Evolutionary conservation across 345 rosid genomes (phyloP), one percentile per base, ranked within the genome.

Genomic region (Firmiana major): DNA sequence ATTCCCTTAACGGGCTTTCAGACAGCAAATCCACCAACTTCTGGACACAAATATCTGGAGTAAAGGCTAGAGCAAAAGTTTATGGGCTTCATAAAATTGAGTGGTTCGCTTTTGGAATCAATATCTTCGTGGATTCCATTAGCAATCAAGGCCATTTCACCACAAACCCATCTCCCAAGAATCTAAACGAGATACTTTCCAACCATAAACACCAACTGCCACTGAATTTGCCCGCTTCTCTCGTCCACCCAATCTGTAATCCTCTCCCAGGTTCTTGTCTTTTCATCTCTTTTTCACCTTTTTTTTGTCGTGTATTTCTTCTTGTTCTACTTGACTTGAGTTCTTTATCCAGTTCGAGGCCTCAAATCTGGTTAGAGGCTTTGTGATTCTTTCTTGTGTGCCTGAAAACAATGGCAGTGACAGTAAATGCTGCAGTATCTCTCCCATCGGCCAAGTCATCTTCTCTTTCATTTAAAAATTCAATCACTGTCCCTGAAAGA

Each of bases 361-460:
- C 74, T 28, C 42, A 45, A 15, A 49, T 49, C 43, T 73, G 42
- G 21, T 38, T 7, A 7, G 46, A 64, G 24, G 45, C 68, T 63
- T 10, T 63, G 1, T 31, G 68, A 34, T 36, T 34, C n/a, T 7
- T 36, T 6, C 3, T 7, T 64, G 1, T 17, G 24, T 24, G 45
- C 40, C n/a, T 10, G 45, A 36, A 55, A 57, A 16, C 86, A 79
- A 90, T 92, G 97, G 94, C 96, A 12, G 64, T 94, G 64, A 89
- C 97, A 71, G 81, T 92, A 22, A 91, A 89, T 78, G 94, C 98
- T 83, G 89, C 96, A 74, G 89, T 94, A 81, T 88, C 97, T 63
- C 86, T 94, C 26, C 90, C 98, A 6, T 85, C 90, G 58, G 79
- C 97, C 60, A 89, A 88, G 65, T 80, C 98, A 36, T 64, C 91